A percentile compares a stretch with the other conserved stretches of the same genome.
Conservation (phyloP, 768 basidiomycete genomes). For the Amanita pallidorosea region DNA sequence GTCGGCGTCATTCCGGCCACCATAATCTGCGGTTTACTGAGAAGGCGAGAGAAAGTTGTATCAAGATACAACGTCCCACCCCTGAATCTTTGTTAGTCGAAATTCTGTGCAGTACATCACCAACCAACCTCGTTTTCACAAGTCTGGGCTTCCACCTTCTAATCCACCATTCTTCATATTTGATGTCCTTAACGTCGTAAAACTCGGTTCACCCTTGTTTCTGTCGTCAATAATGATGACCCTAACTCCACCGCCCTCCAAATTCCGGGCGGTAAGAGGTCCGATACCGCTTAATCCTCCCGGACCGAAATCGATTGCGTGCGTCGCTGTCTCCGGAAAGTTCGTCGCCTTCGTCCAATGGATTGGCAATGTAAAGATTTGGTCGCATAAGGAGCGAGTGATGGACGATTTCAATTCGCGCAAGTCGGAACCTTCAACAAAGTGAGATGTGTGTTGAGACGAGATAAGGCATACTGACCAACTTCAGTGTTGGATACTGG, state of each 20-base stretch:
- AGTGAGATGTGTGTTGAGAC: conserved; percentile 9
- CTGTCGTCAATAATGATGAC: conserved; percentile 87
- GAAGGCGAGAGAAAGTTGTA: conserved; percentile 90
- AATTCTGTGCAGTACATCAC: conserved; percentile 8
- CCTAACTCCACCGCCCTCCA: conserved; percentile 89
- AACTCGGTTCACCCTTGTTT: conserved; percentile 81
- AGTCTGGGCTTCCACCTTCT: conserved; percentile 80
- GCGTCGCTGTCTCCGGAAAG: conserved; percentile 87
- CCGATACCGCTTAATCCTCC: conserved; percentile 93
- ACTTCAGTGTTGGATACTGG: conserved; percentile 90
- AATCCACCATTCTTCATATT: conserved; percentile 83
- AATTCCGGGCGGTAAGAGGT: conserved; percentile 77
- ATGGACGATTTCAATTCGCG: conserved; percentile 59
- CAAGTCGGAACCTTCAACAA: conserved; percentile 68
- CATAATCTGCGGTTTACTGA: conserved; percentile 98
- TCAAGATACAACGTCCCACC: conserved; percentile 91
- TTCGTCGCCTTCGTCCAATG: conserved; percentile 88
- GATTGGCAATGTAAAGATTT: conserved; percentile 86
- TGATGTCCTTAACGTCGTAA: conserved; percentile 53
- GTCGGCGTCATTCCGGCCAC: conserved; percentile 99
- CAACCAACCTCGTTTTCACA: conserved; percentile 76
- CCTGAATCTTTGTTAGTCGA: conserved; percentile 24
- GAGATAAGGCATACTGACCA: conserved; percentile 41
- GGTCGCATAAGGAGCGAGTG: conserved; percentile 82
- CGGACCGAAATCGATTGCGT: conserved; percentile 94